Conservation (phyloP, 1,284 basidiomycete genomes). For the Tylopilus sp. region DNA sequence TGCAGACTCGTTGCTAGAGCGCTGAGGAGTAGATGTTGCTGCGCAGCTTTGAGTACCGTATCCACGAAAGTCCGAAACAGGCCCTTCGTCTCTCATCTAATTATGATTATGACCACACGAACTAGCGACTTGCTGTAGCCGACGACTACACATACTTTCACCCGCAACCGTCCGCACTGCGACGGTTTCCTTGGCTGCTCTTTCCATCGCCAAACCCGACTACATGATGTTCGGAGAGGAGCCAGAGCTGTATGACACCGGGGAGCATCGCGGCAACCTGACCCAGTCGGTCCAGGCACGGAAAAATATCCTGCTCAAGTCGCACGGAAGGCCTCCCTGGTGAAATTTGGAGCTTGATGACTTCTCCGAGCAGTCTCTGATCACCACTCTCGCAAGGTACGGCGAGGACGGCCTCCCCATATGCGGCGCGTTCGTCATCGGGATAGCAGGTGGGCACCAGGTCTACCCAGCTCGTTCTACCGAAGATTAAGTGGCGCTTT, state of each 20-base stretch:
- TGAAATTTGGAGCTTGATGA: constrained; percentile 31
- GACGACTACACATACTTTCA: constrained; percentile 34
- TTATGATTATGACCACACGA: constrained; percentile 8
- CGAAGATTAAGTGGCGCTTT: constrained; percentile 8
- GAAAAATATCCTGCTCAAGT: constrained; percentile 81
- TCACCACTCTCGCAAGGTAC: constrained; percentile 51
- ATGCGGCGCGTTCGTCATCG: constrained; percentile 85
- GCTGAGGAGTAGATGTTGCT: constrained; percentile 1
- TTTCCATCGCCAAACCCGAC: neutral
- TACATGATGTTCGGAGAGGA: constrained; percentile 31
- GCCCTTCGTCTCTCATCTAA: no score
- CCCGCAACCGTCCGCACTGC: constrained; percentile 16
- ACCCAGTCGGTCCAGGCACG: constrained; percentile 26
- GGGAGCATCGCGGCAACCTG: constrained; percentile 17
- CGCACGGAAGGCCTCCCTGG: constrained; percentile 82
- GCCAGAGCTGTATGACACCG: constrained; percentile 20
- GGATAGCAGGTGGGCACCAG: constrained; percentile 75
- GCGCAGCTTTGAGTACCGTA: neutral
- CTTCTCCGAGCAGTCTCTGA: constrained; percentile 9
- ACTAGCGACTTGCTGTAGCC: constrained; percentile 22
- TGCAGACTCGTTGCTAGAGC: constrained; percentile 36
- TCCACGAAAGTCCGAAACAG: no score
- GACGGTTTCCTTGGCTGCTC: neutral
- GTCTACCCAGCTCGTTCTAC: constrained; percentile 33
- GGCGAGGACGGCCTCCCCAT: constrained; percentile 66